Evolutionary conservation across 495 filamentous ascomycete genomes (phyloP).

Genomic region (Tuber umbilicatum): DNA sequence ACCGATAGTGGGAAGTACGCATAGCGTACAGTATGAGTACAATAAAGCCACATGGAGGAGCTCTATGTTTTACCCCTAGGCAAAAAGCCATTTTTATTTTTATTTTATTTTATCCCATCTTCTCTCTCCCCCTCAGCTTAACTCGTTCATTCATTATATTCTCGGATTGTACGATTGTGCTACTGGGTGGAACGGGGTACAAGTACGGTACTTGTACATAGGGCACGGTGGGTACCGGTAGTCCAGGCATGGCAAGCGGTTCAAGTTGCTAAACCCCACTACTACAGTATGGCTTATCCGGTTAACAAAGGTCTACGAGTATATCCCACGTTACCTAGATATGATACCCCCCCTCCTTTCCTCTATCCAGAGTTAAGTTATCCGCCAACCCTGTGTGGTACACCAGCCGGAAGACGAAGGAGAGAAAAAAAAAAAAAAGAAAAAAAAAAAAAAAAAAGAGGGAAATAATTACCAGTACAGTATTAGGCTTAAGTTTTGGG

Average conservation of each 20-base stretch:
- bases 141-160: too few species aligned
- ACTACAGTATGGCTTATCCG: slow-evolving; percentile 1
- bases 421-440: not conserved
- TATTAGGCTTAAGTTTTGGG: not conserved
- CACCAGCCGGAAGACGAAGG: not conserved
- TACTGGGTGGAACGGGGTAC: too few species aligned
- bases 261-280: not conserved
- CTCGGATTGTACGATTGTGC: too few species aligned
- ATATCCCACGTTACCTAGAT: not conserved
- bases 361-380: not conserved
- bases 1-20: not conserved
- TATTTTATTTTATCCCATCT: too few species aligned
- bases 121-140: too few species aligned
- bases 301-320: not conserved
- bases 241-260: too few species aligned
- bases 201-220: not conserved
- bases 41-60: too few species aligned
- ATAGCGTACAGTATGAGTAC: too few species aligned
- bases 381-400: not conserved
- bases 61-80: too few species aligned
- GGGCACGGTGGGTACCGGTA: not conserved
- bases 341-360: not conserved
- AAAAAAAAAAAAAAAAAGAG: not conserved
- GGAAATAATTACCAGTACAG: not conserved
- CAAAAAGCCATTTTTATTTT: too few species aligned